Evolutionary conservation across 345 rosid genomes (phyloP).

Genomic region (Gossypium mustelinum): DNA sequence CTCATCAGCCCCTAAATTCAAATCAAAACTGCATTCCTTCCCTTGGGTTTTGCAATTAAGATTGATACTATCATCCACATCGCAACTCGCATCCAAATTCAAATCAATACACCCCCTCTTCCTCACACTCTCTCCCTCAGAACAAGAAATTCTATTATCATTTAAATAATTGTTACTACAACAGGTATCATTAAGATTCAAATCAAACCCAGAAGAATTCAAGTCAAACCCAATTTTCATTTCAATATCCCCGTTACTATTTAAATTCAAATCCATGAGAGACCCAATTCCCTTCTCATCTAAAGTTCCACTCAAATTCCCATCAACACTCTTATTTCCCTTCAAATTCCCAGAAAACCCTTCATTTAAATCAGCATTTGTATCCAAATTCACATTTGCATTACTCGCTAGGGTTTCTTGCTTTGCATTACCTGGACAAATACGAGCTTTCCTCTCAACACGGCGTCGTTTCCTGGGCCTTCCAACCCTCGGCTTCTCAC

Average conservation of each 20-base stretch:
- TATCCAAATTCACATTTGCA: slow-evolving; percentile 21
- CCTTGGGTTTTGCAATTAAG: slow-evolving; percentile 27
- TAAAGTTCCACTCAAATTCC: slow-evolving; percentile 36
- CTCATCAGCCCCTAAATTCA: slow-evolving; percentile 60
- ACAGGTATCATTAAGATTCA: slow-evolving; percentile 47
- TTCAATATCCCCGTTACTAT: slow-evolving; percentile 30
- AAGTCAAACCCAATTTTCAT: slow-evolving; percentile 46
- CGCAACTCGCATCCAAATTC: slow-evolving; percentile 65
- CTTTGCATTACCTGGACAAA: slow-evolving; percentile 24
- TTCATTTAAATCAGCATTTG: slow-evolving; percentile 46
- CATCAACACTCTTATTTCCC: slow-evolving; percentile 26
- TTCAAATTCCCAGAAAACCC: slow-evolving; percentile 27
- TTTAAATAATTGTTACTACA: slow-evolving; percentile 1
- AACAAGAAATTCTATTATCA: slow-evolving; percentile 16
- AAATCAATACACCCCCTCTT: slow-evolving; percentile 60
- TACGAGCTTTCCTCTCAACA: slow-evolving; percentile 24
- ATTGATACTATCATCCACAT: slow-evolving; percentile 36
- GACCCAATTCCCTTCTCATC: slow-evolving; percentile 20
- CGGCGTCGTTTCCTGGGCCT: slow-evolving; percentile 54
- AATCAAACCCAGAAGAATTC: slow-evolving; percentile 67
- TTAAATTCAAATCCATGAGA: slow-evolving; percentile 33
- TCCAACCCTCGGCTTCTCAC: slow-evolving; percentile 36
- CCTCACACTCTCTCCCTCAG: slow-evolving; percentile 26
- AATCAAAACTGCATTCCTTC: slow-evolving; percentile 65
- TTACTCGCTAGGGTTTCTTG: slow-evolving; percentile 26